Base-by-base conservation (phyloP, 2,329 filamentous ascomycete genomes). In the Xylaria sp. region DNA sequence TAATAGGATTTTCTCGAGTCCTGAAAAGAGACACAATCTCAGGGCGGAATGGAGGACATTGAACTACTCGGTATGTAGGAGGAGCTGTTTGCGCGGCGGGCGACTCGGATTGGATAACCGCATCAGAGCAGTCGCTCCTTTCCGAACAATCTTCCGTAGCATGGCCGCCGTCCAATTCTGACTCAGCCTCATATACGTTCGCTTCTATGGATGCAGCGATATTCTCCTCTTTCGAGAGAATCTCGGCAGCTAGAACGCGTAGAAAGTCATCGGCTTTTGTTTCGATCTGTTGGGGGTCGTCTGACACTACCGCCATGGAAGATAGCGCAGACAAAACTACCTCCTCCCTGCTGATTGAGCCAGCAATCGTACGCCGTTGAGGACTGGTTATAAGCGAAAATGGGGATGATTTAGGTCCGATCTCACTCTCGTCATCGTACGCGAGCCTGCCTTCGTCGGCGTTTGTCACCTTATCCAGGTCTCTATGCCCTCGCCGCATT, bases 371-470 rank as follows among this genome's bases (percentile, higher is more conserved):
- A 25, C 65, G 23, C 10, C 25, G 50, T 32, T 34, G 30, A 50
- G 13, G 18, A 41, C 46, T 18, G 7, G n/a, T 13, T 5, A 9
- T 30, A 30, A 13, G 36, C 18, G 59, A 46, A 39, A 3, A 43
- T 53, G 20, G 32, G 0, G 53, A 55, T 63, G 43, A 34, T 45
- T 60, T 58, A 23, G 50, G 28, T 15, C 9, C 41, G 4, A 45
- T 9, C 46, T 67, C 60, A 18, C 60, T 43, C 25, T 69, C 70
- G 50, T 76, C 71, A 25, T 76, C 70, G 52, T 74, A 76, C 8
- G 71, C 68, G 55, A 76, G 71, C 59, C 75, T 72, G 4, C 75
- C 75, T 55, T 74, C 71, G 1, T 67, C n/a, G 12, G 20, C 9
- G 43, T 25, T 46, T 32, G 25, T 60, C 12, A 50, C 30, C 13